Conservation (phyloP, 306 rosid species). For the Astragalus glycyphyllos region DNA sequence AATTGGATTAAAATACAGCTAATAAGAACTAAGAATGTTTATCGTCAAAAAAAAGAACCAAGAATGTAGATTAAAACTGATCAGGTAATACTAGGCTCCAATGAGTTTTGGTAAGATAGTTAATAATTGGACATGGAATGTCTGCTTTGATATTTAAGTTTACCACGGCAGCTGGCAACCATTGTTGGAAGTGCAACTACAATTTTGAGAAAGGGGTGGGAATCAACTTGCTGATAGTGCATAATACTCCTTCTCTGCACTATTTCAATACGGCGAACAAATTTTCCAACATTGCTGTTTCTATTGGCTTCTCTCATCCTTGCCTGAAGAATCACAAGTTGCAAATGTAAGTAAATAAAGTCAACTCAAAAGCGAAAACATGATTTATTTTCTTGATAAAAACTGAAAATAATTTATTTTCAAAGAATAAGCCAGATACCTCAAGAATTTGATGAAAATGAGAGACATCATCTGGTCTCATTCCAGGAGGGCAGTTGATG, state of each 20-base stretch:
- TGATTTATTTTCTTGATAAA: conserved; percentile 5
- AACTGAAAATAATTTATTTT: conserved; percentile 16
- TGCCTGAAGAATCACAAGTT: conserved; percentile 52
- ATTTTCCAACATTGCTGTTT: conserved; percentile 70
- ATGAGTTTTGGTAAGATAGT: conserved; percentile 26
- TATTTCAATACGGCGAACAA: conserved; percentile 77
- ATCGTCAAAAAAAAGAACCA: neutral
- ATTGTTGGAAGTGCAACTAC: conserved; percentile 93
- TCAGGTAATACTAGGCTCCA: conserved; percentile 13
- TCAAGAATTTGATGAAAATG: conserved; percentile 75
- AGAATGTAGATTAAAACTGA: neutral
- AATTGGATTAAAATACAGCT: conserved; percentile 34
- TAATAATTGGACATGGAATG: conserved; percentile 32
- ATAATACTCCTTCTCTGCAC: conserved; percentile 85
- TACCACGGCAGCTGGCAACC: conserved; percentile 99
- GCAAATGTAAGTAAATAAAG: conserved; percentile 35
- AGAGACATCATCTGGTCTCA: conserved; percentile 94
- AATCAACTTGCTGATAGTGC: conserved; percentile 82
- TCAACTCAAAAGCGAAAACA: conserved; percentile 16
- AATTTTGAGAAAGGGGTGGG: conserved; percentile 86
- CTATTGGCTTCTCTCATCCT: conserved; percentile 92
- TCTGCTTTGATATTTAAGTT: conserved; percentile 28
- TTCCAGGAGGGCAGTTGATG: conserved; percentile 82
- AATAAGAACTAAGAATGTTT: conserved; percentile 18
- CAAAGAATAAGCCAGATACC: conserved; percentile 56